A percentile compares a stretch with the other conserved stretches of the same genome.
phyloP scores from a whole-genome alignment of 2,329 filamentous ascomycete genomes.

The Exophiala oligosperma region DNA sequence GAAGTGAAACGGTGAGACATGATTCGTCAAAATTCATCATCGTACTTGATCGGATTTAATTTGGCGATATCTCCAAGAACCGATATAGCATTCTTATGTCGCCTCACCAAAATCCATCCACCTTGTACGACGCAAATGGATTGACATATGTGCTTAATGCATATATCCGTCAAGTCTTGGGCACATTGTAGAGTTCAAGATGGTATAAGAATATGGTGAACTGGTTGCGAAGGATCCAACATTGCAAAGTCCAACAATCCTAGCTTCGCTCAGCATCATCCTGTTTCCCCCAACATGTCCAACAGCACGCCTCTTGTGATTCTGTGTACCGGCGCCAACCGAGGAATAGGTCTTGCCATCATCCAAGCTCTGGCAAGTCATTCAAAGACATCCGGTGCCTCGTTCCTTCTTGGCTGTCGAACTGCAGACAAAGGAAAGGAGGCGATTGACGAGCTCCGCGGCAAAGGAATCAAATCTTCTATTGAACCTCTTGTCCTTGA shows the following conservation, averaged over 20 bases:
- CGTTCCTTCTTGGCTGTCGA: conserved; percentile 16
- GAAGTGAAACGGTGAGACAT: no score
- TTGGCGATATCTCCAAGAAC: neutral
- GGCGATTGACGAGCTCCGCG: conserved; percentile 1
- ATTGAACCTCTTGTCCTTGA: neutral
- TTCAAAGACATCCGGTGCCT: neutral
- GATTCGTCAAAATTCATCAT: no score
- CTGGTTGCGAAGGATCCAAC: no score
- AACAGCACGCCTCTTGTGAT: neutral
- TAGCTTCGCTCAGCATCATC: neutral
- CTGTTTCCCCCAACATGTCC: neutral
- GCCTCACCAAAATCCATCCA: neutral
- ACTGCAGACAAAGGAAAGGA: neutral
- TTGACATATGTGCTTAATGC: neutral
- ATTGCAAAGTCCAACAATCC: no score
- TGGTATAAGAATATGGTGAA: neutral
- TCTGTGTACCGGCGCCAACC: conserved; percentile 16
- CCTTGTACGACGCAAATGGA: neutral
- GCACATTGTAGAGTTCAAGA: neutral
- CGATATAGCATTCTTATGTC: neutral
- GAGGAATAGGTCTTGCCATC: conserved; percentile 17
- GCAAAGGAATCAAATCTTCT: neutral
- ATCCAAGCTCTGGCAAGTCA: conserved; percentile 12
- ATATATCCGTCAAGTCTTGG: neutral
- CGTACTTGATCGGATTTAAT: neutral